phyloP scores from a whole-genome alignment of 1,139 yeast species.

The Sugiyamaella novakii region DNA sequence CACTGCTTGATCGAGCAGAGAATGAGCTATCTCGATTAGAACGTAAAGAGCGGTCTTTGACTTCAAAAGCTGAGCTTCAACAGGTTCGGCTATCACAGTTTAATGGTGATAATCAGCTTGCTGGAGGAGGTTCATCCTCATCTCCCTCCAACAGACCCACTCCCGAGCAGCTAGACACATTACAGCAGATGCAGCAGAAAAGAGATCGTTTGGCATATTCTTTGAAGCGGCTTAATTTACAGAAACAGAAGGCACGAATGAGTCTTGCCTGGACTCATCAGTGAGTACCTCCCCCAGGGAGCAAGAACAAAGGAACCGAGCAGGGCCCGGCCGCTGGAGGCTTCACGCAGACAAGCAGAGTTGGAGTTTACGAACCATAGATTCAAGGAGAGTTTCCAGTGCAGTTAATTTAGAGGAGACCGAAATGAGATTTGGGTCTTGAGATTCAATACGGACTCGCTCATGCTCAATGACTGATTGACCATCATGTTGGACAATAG shows the following conservation, averaged over 20 bases:
- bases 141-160: constrained; percentile 25
- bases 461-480: constrained; percentile 48
- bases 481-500: constrained; percentile 37
- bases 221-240: constrained; percentile 39
- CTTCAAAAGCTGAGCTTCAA: constrained; percentile 35
- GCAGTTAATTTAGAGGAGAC: constrained; percentile 46
- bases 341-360: constrained; percentile 22
- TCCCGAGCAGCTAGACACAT: constrained; percentile 43
- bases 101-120: neutral
- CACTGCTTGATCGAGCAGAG: constrained; percentile 32
- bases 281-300: no score
- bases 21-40: constrained; percentile 35
- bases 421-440: constrained; percentile 51
- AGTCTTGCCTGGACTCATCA: constrained; percentile 25
- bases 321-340: no score
- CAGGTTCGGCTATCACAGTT: constrained; percentile 30
- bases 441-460: constrained; percentile 46
- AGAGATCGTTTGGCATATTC: constrained; percentile 45
- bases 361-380: constrained; percentile 33
- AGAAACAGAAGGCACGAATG: constrained; percentile 34
- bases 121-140: neutral
- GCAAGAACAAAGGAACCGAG: no score
- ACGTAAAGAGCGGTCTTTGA: constrained; percentile 32
- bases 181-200: constrained; percentile 43
- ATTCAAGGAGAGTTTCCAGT: constrained; percentile 33